Base-by-base conservation (phyloP, 2,329 filamentous ascomycete genomes). In the Aspergillus aculeatus region DNA sequence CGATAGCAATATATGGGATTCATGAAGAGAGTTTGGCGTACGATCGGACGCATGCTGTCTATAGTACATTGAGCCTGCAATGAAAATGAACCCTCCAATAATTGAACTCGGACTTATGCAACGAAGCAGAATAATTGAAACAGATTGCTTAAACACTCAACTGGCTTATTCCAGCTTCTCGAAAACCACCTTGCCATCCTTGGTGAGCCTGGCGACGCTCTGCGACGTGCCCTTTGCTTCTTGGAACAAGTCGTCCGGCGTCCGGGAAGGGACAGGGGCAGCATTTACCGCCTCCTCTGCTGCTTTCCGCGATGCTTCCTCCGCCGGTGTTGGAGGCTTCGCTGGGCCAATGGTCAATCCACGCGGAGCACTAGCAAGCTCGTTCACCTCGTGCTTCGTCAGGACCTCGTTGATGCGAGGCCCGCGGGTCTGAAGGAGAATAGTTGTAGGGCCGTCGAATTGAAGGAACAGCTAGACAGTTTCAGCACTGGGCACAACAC, bases 351-450 rank as follows among this genome's bases (percentile, higher is more conserved):
- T 80, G 0, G 90, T 83, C 1, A 83, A 82, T 1, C 93, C 94
- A 0, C 91, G 86, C 32, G 92, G 89, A 5, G 87, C 82, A 71
- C 93, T 89, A 0, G 94, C 94, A 62, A 97, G 90, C 77, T 98
- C 95, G 66, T 96, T 93, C 58, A 98, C 85, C 66, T 99, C 89
- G 53, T 88, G 84, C 29, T 83, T 82, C 4, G 88, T 91, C 65
- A 99, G 80, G 2, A 90, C 85, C 65, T 99, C 94, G 56, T 86
- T 87, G 48, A 96, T 79, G 16, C 89, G 84, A 23, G 91, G 86
- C 14, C 88, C 92, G n/a, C 94, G 86, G 55, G 92, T 96, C 64
- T 96, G 96, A 69, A 99, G 81, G 48, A 98, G 82, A 52, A 99
- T 85, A 2, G 90, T 97, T 5, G 85, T 86, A 2, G 95, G 95